Base-by-base conservation (phyloP, 2,329 filamentous ascomycete genomes). In the Orbilia oligospora region DNA sequence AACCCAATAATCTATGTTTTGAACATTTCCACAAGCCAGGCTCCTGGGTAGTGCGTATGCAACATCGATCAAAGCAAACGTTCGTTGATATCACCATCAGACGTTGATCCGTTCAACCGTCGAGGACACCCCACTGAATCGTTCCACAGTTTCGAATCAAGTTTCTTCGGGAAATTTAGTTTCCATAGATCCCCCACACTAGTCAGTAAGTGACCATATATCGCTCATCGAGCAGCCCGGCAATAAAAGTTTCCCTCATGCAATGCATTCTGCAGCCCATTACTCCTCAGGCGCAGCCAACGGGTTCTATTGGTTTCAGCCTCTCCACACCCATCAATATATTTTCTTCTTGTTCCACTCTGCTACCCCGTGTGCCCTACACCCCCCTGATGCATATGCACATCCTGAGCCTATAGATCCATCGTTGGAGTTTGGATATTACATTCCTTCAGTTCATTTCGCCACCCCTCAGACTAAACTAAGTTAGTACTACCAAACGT, bases 21-120 rank as follows among this genome's bases (percentile, higher is more conserved):
- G 38, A 41, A 41, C 12, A 27, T 67, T 77, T 65, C 73, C 73
- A 27, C 41, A 71, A 33, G 51, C 67, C 73, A 63, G 73, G 73
- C 67, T 77, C 73, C 66, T 69, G 73, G 73, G 72, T 63, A 68
- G 49, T 49, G 63, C 61, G 71, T 77, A 71, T 61, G 67, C 58
- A 67, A 22, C 41, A 38, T 72, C 48, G 46, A 72, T 58, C 41
- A 73, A 33, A 36, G 55, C 16, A 49, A 67, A 41, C 51, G 61
- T 53, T 41, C 48, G 56, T 49, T 22, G 51, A 51, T 41, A 48
- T 36, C 24, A 65, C 56, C 38, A 70, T 14, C 55, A 22, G 27
- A 41, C 30, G 20, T 61, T 33, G 56, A 61, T 30, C 27, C 46
- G 36, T 16, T 56, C 68, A 71, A 71, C 68, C 22, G 46, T 71